Base-by-base conservation (phyloP, 805 yeast species). In the Candida insectorum region DNA sequence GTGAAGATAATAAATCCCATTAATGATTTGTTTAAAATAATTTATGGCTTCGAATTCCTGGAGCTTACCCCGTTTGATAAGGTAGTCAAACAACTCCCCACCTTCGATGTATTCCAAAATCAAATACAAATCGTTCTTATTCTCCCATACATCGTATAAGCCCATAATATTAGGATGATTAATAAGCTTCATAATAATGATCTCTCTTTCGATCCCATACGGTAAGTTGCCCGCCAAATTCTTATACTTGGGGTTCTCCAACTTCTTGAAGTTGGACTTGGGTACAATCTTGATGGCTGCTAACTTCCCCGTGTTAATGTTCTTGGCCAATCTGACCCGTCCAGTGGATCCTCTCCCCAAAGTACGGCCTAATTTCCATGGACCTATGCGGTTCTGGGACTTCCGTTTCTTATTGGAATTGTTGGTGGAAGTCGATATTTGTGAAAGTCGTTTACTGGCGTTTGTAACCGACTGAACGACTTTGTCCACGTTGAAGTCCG, bases 241-340 rank as follows among this genome's bases (percentile, higher is more conserved):
- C 43, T 54, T 66, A 51, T 61, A 65, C 36, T 70, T 70, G 11
- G 74, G 74, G 41, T 68, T 64, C 26, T 69, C 71, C 31, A 65
- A 58, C 41, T 58, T 60, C 47, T 69, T 74, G 50, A 85, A 75
- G 40, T 79, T 71, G 19, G 89, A 71, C 52, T 93, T 93, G 19
- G 97, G 95, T 9, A 93, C 95, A 43, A 93, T 88, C 59, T 93
- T 93, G 32, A 93, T 95, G 1, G 98, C 98, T 3, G 98, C 97
- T 37, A 87, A 74, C 59, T 87, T 82, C 30, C 93, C 93, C 1
- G 93, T 82, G 34, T 75, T 73, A 26, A 79, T 73, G 56, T 93
- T 94, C 47, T 87, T 82, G 11, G 98, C 97, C 36, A 93, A 70
- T 39, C 96, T 69, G 12, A 93, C 98, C 41, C 97, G 75, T 16